Base-by-base conservation (phyloP, 495 filamentous ascomycete species). In the Mytilinidion resinicola region DNA sequence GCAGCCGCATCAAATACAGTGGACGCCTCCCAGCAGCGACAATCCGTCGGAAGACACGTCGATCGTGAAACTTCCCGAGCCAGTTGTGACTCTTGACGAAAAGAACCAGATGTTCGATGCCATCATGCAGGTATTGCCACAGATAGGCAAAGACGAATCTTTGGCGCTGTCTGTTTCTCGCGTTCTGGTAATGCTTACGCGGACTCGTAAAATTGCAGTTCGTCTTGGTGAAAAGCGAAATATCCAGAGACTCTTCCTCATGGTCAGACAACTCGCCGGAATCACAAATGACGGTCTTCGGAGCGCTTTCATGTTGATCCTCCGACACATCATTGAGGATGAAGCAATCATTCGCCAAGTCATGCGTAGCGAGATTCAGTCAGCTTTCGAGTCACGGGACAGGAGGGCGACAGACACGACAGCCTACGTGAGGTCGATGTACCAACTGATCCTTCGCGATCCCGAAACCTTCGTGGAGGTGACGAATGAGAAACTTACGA, bases 281-380 rank as follows among this genome's bases (percentile, higher is more conserved):
- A 78, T 82, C 25, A 86, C 84, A 19, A 87, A 87, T 54, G 77
- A 85, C 20, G 85, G 85, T 50, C 78, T 97, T 5, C 89, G 87
- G 64, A 85, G 85, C 62, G 80, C 85, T 9, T 85, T 97, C 54
- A 86, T 97, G 82, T 74, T 95, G 20, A 85, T 97, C 47, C 76
- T 99, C 48, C 84, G 95, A 20, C 93, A 99, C 67, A 86, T 97
- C 14, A 80, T 96, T 39, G 93, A 99, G 72, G 95, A 99, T 64
- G 90, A 93, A 53, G 83, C 90, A 48, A 92, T 86, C 0, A 79
- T 96, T 38, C 89, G 88, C 51, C 88, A 96, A 64, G 85, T 96
- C 66, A 96, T 99, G 90, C 79, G 86, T 53, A 86, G 86, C 38
- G 93, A 97, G 65, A 96, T 99, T 64, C 81, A 85, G 54, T 71